A percentile compares a stretch with the other conserved stretches of the same genome.
phyloP scores from a whole-genome alignment of 148 eudicot genomes.

The Amaranthus hypochondriacus region DNA sequence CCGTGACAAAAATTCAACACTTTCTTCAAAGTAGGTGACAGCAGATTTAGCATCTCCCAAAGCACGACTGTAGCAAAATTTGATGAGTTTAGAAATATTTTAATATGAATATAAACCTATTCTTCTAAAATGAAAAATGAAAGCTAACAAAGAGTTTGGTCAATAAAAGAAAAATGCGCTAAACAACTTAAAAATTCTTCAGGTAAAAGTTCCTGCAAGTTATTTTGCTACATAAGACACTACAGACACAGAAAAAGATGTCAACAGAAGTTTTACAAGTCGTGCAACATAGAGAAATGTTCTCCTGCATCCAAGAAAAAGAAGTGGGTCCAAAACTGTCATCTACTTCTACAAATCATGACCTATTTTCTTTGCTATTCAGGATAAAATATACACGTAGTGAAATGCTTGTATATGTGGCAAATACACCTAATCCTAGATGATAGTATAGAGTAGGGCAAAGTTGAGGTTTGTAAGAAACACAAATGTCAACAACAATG shows the following conservation, averaged over 20 bases:
- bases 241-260: too few species aligned
- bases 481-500: too few species aligned
- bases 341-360: background rate
- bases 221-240: too few species aligned
- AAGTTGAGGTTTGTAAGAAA: too few species aligned
- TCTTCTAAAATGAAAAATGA: background rate
- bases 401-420: background rate
- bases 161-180: background rate
- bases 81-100: background rate
- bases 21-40: conserved; percentile 79
- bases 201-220: background rate
- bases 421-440: background rate
- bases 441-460: too few species aligned
- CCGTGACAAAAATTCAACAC: conserved; percentile 67
- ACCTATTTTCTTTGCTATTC: background rate
- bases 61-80: conserved; percentile 68
- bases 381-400: background rate
- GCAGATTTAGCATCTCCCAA: conserved; percentile 79
- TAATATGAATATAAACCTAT: background rate
- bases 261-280: too few species aligned
- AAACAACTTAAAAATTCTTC: background rate
- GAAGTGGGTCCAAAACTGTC: too few species aligned
- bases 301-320: too few species aligned
- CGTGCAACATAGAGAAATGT: too few species aligned
- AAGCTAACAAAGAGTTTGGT: background rate